Evolutionary conservation across 768 basidiomycete species (phyloP), one percentile per base, ranked within the genome.

Genomic region (Termitomyces sp.): DNA sequence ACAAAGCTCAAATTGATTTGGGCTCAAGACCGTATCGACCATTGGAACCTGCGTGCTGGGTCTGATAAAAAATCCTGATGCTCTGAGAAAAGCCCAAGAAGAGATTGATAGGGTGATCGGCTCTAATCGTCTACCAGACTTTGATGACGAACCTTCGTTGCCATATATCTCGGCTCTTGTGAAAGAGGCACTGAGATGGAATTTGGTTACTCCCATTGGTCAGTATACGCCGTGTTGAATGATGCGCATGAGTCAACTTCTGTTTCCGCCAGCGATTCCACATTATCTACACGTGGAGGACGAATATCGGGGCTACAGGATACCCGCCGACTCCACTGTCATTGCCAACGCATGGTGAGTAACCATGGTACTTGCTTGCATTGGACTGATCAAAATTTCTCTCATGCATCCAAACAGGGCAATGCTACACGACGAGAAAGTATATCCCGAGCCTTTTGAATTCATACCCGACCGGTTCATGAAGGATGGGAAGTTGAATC

Each of bases 151-250:
- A 12, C 40, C 42, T 2, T 64, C 63, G 2, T 46, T 77, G 50
- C 74, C 75, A 0, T 78, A 76, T 45, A 63, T 77, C 16, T 67
- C 68, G 12, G 77, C 76, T 0, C 48, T 77, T 1, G 35, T 76
- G 9, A 67, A 70, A 33, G 78, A 79, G 57, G 66, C 67, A 18
- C 45, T 78, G 53, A 61, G 78, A 49, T 70, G 67, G 67, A 18
- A 50, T 32, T 1, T 15, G 4, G 32, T 50, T 50, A 18, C 16
- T 18, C 49, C 49, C 49, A 3, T 33, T 50, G 49, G 49, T 50
- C 32, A 33, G 28, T 50, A 18, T 4, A 33, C 16, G 7, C 8
- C 11, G 15, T n/a, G 32, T 46, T 46, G 8, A 8, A 46, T 4
- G 1, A 22, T 33, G 32, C 9, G 4, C 9, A 5, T 28, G 18